Conservation (phyloP, 805 yeast genomes). For the Saccharomyces kudriavzevii region DNA sequence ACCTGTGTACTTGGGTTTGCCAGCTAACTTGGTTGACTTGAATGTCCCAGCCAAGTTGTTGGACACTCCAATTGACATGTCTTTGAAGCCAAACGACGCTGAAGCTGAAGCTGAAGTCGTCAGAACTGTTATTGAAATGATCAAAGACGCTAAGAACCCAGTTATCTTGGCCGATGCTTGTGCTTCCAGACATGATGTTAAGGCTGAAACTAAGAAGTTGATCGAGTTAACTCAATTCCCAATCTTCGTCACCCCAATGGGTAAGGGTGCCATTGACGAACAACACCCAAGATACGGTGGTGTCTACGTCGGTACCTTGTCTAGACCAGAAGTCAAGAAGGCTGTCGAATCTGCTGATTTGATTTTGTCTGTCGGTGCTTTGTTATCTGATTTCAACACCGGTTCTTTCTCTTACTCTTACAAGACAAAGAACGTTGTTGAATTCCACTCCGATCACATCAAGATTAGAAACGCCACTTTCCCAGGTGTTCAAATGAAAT, state of each 20-base stretch:
- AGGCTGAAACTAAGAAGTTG: slow-evolving; percentile 45
- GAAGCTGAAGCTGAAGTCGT: slow-evolving; percentile 52
- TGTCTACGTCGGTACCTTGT: slow-evolving; percentile 66
- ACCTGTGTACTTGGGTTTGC: slow-evolving; percentile 71
- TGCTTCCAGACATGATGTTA: slow-evolving; percentile 60
- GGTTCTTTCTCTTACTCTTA: slow-evolving; percentile 68
- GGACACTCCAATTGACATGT: slow-evolving; percentile 49
- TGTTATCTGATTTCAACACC: slow-evolving; percentile 75
- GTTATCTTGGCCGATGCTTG: slow-evolving; percentile 73
- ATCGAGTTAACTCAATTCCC: slow-evolving; percentile 62
- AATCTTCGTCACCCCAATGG: slow-evolving; percentile 77
- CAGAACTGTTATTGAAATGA: slow-evolving; percentile 38
- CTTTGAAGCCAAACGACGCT: slow-evolving; percentile 40
- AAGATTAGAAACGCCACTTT: slow-evolving; percentile 54
- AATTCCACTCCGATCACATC: slow-evolving; percentile 59
- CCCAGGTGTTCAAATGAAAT: slow-evolving; percentile 58
- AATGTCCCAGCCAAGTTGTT: slow-evolving; percentile 43
- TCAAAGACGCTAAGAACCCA: slow-evolving; percentile 50
- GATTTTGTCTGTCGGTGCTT: slow-evolving; percentile 64
- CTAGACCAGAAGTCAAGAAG: slow-evolving; percentile 57
- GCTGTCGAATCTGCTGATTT: slow-evolving; percentile 65
- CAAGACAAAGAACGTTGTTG: slow-evolving; percentile 56
- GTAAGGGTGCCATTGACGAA: slow-evolving; percentile 68
- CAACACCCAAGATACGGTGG: slow-evolving; percentile 60
- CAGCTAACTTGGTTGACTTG: slow-evolving; percentile 63